Base-by-base conservation (phyloP, 2,329 filamentous ascomycete genomes). In the Akanthomyces uredinophilus region DNA sequence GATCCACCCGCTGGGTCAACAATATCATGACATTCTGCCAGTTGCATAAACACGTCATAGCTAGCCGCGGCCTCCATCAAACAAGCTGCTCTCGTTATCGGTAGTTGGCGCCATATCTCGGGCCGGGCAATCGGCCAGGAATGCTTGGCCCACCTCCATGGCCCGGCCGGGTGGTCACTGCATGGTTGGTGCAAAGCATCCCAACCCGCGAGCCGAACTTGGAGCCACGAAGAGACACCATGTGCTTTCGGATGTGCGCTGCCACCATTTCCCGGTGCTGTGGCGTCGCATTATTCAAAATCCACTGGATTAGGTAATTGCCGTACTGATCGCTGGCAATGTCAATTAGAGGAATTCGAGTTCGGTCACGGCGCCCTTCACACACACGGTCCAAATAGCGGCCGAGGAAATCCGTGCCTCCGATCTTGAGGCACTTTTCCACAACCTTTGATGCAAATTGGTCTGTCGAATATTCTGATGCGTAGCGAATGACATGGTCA, bases 381-480 rank as follows among this genome's bases (percentile, higher is more conserved):
- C 93, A 98, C 64, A 99, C 92, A 64, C 93, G 89, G 73, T 96
- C 90, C 64, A 99, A 87, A 72, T 98, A 99, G 65, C 92, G 91
- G 64, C 92, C 85, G 49, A 99, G 83, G 72, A 99, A 99, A 52
- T 98, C 94, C 29, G 83, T 78, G 32, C 92, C 91, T 50, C 94
- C 92, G 77, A 99, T 96, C 81, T 99, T 99, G 68, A 99, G 86
- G 70, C 95, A 99, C 78, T 99, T 99, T 78, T 99, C 94, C 64
- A 99, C 94, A 50, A 99, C 95, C 77, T 99, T 99, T 64, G 95
- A 99, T 49, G 95, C 96, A 73, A 97, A 99, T 72, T 99, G 95
- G 69, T 99, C 95, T 84, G 96, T 97, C 77, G 94, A 98, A 78
- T 98, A 99, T 76, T 97, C 93, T 18, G 92, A 90, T 37, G 93